Conservation (phyloP, 2,329 filamentous ascomycete genomes). For the Plenodomus tracheiphilus region DNA sequence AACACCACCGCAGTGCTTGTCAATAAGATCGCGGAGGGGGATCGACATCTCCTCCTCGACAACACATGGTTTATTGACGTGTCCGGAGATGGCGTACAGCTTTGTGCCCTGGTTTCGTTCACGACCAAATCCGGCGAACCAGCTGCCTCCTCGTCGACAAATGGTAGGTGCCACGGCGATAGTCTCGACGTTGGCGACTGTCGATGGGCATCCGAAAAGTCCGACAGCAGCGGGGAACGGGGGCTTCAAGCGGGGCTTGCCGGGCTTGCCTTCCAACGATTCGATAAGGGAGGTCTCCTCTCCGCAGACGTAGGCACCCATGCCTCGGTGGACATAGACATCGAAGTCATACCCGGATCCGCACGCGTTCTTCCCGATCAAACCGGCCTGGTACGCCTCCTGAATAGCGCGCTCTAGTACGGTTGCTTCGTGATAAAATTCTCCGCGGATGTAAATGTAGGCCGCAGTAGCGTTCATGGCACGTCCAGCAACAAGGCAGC, state of each 20-base stretch:
- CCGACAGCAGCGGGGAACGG: slow-evolving; percentile 97
- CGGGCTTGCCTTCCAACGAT: slow-evolving; percentile 96
- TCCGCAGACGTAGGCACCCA: slow-evolving; percentile 96
- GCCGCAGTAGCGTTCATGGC: slow-evolving; percentile 99
- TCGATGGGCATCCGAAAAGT: slow-evolving; percentile 96
- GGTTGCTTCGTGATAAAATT: slow-evolving; percentile 95
- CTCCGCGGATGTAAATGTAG: slow-evolving; percentile 99
- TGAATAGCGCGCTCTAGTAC: slow-evolving; percentile 94
- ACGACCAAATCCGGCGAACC: slow-evolving; percentile 93
- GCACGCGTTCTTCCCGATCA: slow-evolving; percentile 98
- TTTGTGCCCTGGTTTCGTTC: slow-evolving; percentile 97
- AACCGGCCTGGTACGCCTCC: slow-evolving; percentile 90
- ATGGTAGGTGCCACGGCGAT: slow-evolving; percentile 95
- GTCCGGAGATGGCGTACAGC: slow-evolving; percentile 96
- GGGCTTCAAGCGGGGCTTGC: slow-evolving; percentile 97
- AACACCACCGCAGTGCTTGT: slow-evolving; percentile 97
- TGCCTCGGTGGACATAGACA: slow-evolving; percentile 93
- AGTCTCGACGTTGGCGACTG: slow-evolving; percentile 97
- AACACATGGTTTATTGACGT: slow-evolving; percentile 97
- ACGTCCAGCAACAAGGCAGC: slow-evolving; percentile 91
- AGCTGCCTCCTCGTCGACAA: slow-evolving; percentile 84
- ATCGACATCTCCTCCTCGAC: slow-evolving; percentile 99
- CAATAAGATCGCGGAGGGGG: slow-evolving; percentile 90
- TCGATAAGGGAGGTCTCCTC: slow-evolving; percentile 98
- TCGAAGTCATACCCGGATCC: slow-evolving; percentile 97